Percentiles rank a stretch among this genome's conserved stretches.
phyloP scores from a whole-genome alignment of 768 basidiomycete genomes.

The Kondoa malvinella region DNA sequence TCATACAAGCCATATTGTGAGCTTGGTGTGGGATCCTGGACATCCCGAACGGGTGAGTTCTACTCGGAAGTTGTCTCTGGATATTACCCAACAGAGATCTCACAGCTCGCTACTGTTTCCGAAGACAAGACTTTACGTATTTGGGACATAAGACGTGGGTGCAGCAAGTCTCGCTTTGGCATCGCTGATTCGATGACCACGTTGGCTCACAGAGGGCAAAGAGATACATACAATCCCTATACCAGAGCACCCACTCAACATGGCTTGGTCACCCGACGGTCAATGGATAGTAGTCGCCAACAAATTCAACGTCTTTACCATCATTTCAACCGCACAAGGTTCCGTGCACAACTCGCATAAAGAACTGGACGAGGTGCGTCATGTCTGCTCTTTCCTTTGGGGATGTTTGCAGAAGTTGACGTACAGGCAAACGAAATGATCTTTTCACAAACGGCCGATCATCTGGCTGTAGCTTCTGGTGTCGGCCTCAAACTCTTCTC shows the following conservation, averaged over 20 bases:
- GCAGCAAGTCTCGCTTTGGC: neutral
- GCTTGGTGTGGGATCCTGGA: neutral
- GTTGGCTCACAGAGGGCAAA: neutral
- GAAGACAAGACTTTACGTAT: conserved; percentile 1
- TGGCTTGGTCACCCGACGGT: conserved; percentile 3
- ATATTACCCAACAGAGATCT: neutral
- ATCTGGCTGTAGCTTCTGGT: conserved; percentile 1
- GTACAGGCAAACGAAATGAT: conserved; percentile 7
- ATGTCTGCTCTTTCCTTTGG: neutral
- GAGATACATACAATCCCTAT: neutral
- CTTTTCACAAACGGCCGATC: neutral
- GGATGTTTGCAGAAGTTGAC: neutral
- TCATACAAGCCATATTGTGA: neutral
- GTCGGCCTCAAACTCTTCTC: conserved; percentile 1
- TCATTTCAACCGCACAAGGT: neutral
- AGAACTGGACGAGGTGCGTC: conserved; percentile 4
- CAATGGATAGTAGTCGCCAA: conserved; percentile 1
- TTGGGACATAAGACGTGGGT: conserved; percentile 7
- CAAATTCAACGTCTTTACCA: conserved; percentile 3
- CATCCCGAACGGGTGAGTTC: neutral
- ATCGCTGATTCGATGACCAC: neutral
- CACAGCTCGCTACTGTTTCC: conserved; percentile 1
- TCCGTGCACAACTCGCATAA: neutral
- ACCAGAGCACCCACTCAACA: conserved; percentile 1
- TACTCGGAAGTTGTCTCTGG: neutral